phyloP scores from a whole-genome alignment of 257 asterid genomes.

The Verbascum thapsus region DNA sequence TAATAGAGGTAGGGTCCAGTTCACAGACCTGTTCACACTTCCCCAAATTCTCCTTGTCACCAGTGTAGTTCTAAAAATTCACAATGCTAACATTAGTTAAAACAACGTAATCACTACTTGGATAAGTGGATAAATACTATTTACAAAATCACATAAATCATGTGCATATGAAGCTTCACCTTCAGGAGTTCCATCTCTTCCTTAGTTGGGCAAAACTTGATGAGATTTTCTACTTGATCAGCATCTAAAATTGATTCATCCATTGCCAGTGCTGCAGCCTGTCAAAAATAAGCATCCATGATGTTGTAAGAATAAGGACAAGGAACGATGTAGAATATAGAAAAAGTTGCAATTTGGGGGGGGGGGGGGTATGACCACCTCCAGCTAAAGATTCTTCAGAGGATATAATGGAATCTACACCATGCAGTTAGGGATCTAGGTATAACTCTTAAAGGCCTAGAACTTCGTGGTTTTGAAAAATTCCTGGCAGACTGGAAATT shows the following conservation, averaged over 20 bases:
- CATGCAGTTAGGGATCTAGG: neutral
- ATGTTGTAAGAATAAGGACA: constrained; percentile 17
- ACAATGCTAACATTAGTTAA: constrained; percentile 32
- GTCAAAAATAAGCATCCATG: constrained; percentile 34
- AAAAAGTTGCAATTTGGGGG: constrained; percentile 22
- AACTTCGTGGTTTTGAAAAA: neutral
- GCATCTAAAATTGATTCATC: constrained; percentile 94
- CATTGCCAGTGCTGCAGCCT: constrained; percentile 99
- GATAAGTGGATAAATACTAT: constrained; percentile 18
- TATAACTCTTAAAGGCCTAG: constrained; percentile 1
- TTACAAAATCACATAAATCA: constrained; percentile 19
- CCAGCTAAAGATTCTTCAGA: constrained; percentile 18
- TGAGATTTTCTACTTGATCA: constrained; percentile 97
- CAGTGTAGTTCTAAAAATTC: constrained; percentile 70
- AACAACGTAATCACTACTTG: constrained; percentile 13
- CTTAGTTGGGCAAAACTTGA: constrained; percentile 94
- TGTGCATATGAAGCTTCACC: constrained; percentile 52
- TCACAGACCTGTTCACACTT: constrained; percentile 92
- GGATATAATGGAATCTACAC: constrained; percentile 21
- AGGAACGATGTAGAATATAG: constrained; percentile 9
- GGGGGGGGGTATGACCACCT: constrained; percentile 19
- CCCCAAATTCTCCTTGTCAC: constrained; percentile 85
- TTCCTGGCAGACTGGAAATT: neutral
- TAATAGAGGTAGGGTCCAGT: constrained; percentile 27
- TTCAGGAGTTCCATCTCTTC: constrained; percentile 98